Conservation (phyloP, 1,139 yeast species). For the Maudiozyma humilis region DNA sequence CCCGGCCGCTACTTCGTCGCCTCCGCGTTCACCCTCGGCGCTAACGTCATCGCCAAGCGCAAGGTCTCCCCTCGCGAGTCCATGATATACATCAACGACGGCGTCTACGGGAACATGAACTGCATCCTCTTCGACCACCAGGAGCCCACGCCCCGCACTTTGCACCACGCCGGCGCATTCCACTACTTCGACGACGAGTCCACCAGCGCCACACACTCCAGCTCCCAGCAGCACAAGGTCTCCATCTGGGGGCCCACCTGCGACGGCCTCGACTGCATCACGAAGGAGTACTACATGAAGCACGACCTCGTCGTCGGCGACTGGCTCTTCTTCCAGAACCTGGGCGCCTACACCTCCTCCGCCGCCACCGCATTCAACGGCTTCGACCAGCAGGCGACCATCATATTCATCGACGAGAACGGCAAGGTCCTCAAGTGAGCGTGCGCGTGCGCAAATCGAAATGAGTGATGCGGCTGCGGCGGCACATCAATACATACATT, state of each 20-base stretch:
- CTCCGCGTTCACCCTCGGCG: slow-evolving; percentile 75
- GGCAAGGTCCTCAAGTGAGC: slow-evolving; percentile 2
- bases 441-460: not conserved
- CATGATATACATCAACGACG: slow-evolving; percentile 81
- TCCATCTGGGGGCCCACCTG: slow-evolving; percentile 98
- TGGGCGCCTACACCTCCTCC: slow-evolving; percentile 92
- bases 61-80: slow-evolving; percentile 26
- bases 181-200: slow-evolving; percentile 35
- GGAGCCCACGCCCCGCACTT: slow-evolving; percentile 58
- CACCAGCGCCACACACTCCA: slow-evolving; percentile 10
- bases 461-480: not conserved
- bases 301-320: slow-evolving; percentile 72
- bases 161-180: slow-evolving; percentile 47
- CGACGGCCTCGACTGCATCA: slow-evolving; percentile 87
- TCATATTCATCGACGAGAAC: slow-evolving; percentile 45
- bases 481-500: not conserved
- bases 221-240: slow-evolving; percentile 33
- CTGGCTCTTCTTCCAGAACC: slow-evolving; percentile 77
- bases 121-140: slow-evolving; percentile 92
- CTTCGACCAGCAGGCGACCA: slow-evolving; percentile 54
- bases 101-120: slow-evolving; percentile 91
- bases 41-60: slow-evolving; percentile 79
- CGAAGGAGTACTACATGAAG: slow-evolving; percentile 45
- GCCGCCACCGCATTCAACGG: slow-evolving; percentile 90
- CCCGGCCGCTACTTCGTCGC: slow-evolving; percentile 92